phyloP scores from a whole-genome alignment of 306 rosid genomes.

The Quercus robur region DNA sequence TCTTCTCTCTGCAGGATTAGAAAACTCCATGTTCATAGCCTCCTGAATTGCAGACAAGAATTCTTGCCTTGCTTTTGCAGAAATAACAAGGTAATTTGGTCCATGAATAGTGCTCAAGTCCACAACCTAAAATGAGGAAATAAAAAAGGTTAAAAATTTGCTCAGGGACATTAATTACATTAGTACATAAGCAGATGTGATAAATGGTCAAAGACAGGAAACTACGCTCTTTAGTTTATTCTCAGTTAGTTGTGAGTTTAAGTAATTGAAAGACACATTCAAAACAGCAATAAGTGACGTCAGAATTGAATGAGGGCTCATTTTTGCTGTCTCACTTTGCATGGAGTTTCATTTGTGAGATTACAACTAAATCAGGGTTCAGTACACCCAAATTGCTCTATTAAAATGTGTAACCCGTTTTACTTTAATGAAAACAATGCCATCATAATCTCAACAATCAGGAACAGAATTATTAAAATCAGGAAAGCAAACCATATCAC shows the following conservation, averaged over 20 bases:
- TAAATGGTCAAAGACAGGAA: not conserved
- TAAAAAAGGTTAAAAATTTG: not conserved
- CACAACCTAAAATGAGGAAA: conserved; percentile 48
- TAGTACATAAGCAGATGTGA: not conserved
- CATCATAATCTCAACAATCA: too few relatives aligned
- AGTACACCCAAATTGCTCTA: not conserved
- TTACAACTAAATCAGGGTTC: not conserved
- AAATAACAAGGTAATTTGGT: conserved; percentile 49
- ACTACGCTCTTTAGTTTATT: not conserved
- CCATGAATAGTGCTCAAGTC: conserved; percentile 70
- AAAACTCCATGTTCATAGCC: conserved; percentile 46
- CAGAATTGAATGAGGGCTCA: not conserved
- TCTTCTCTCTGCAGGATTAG: conserved; percentile 63
- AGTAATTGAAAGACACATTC: not conserved
- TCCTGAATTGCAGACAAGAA: conserved; percentile 60
- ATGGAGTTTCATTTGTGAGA: not conserved
- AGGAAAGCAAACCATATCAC: too few relatives aligned
- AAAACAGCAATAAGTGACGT: not conserved
- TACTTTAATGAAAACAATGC: not conserved
- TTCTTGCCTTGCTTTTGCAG: conserved; percentile 57
- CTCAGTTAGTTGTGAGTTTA: not conserved
- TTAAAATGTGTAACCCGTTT: not conserved
- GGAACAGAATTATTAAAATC: too few relatives aligned
- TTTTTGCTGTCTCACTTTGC: not conserved
- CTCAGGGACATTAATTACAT: not conserved